These are phyloP conservation scores for Asterophora parasitica DNA, from an alignment of 768 basidiomycete genomes.

Conservation along the genomic window DNA sequence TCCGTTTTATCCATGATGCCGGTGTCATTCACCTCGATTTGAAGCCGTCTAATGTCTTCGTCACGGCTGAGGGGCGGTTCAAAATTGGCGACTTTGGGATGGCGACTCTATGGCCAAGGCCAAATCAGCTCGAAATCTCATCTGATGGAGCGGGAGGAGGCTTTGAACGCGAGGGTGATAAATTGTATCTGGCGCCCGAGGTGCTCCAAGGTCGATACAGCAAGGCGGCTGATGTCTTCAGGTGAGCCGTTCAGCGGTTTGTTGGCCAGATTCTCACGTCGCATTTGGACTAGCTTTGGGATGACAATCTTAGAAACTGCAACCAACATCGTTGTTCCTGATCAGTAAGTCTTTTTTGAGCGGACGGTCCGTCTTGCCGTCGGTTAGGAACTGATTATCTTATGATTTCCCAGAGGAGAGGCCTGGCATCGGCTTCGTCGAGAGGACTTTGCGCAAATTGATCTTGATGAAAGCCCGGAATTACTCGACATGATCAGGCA, in stretches of 20 bases:
- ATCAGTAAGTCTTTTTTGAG: constrained; percentile 63
- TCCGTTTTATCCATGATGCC: constrained; percentile 84
- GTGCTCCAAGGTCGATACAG: constrained; percentile 89
- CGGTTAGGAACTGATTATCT: constrained; percentile 22
- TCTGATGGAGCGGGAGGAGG: constrained; percentile 31
- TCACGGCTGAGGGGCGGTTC: constrained; percentile 81
- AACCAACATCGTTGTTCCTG: constrained; percentile 94
- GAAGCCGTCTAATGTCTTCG: constrained; percentile 95
- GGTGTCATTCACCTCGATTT: constrained; percentile 93
- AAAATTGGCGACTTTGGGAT: constrained; percentile 99
- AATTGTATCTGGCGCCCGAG: constrained; percentile 95
- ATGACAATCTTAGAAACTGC: constrained; percentile 95
- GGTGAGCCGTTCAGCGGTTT: constrained; percentile 52
- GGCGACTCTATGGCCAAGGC: constrained; percentile 89
- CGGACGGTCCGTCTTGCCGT: constrained; percentile 14
- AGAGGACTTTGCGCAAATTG: constrained; percentile 87
- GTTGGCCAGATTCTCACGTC: constrained; percentile 35
- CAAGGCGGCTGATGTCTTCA: constrained; percentile 94
- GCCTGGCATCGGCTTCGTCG: constrained; percentile 91
- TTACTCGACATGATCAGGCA: constrained; percentile 62
- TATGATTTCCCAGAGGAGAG: constrained; percentile 59
- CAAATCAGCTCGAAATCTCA: constrained; percentile 24
- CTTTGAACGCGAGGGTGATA: constrained; percentile 96
- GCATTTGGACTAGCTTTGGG: constrained; percentile 62
- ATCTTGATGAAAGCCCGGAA: constrained; percentile 60